A percentile compares a stretch with the other conserved stretches of the same genome.
phyloP scores from a whole-genome alignment of 2,329 filamentous ascomycete genomes.

The Nigrospora oryzae region DNA sequence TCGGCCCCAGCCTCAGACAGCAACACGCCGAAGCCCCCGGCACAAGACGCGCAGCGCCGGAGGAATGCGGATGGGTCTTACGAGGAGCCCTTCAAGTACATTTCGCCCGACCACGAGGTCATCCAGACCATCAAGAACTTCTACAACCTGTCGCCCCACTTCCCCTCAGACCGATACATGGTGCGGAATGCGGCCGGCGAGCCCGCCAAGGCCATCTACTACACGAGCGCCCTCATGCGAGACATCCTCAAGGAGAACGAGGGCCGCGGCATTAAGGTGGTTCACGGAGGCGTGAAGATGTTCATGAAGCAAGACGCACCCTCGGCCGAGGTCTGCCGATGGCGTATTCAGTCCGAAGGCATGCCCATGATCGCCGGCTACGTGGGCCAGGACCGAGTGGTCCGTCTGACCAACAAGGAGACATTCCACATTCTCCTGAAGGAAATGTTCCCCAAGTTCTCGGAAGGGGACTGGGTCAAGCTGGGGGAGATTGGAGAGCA shows the following conservation, averaged over 20 bases:
- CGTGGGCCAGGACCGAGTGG: constrained; percentile 68
- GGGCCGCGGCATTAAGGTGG: constrained; percentile 84
- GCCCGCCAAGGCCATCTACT: constrained; percentile 93
- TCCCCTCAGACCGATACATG: constrained; percentile 88
- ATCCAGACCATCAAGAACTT: constrained; percentile 72
- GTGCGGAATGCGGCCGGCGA: constrained; percentile 86
- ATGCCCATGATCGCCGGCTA: constrained; percentile 87
- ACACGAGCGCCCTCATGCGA: constrained; percentile 76
- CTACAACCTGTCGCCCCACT: constrained; percentile 75
- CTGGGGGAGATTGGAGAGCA: constrained; percentile 84
- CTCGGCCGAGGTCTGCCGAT: constrained; percentile 76
- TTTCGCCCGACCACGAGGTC: constrained; percentile 65
- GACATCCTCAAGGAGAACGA: constrained; percentile 84
- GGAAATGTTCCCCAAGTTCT: constrained; percentile 94
- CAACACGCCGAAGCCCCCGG: constrained; percentile 14
- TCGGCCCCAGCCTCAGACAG: constrained; percentile 5
- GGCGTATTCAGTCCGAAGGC: constrained; percentile 93
- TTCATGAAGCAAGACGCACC: constrained; percentile 97
- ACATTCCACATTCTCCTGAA: constrained; percentile 77
- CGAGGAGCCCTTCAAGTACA: constrained; percentile 94
- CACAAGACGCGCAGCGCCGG: constrained; percentile 29
- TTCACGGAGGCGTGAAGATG: constrained; percentile 97
- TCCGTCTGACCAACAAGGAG: constrained; percentile 66
- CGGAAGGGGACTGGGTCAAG: constrained; percentile 62
- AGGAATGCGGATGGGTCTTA: constrained; percentile 43